Evolutionary conservation across 75 land plant genomes (phyloP), one percentile per base, ranked within the genome.

Genomic region (Sequoia sempervirens): DNA sequence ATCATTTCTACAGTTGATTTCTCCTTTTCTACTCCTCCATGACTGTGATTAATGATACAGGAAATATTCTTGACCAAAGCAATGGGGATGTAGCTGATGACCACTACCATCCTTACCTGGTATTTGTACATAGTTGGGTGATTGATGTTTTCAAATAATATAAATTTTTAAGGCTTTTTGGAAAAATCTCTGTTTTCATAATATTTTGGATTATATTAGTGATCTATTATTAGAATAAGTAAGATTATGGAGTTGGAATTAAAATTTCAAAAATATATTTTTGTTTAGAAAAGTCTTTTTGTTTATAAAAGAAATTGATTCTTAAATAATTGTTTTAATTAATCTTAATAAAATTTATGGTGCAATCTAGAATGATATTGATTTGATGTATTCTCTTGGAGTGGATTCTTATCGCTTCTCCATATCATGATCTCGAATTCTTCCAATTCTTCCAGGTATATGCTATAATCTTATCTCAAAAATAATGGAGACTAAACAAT

Each of bases 51-150:
- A 3, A 17, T 75, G 10, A 1, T 0, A 30, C 91, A 93, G 96
- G 92, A 40, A 86, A 68, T 2, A 89, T 89, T 2, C 30, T 23
- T 8, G 88, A 89, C 13, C 88, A 89, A 68, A 82, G 82, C 41
- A 90, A 80, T 56, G 96, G 90, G 73, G 92, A 91, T 85, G 79
- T 92, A 75, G 93, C 96, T 14, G 88, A 82, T 72, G 95, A 95
- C 84, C 88, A 95, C 75, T 95, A 93, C 84, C 95, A 95, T 78
- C 93, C 81, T 17, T 93, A 86, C 83, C 14, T 70, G 90, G 96
- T 84, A 52, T 87, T 83, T 58, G 15, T n/a, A 9, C 36, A 83
- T 72, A 82, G 32, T 3, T 46, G 9, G 26, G 10, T 11, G 8
- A 8, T 26, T 20, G 9, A 28, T 32, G 28, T 18, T 28, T 30